Conservation (phyloP, 1,284 basidiomycete genomes). For the Puccinia polysora region DNA sequence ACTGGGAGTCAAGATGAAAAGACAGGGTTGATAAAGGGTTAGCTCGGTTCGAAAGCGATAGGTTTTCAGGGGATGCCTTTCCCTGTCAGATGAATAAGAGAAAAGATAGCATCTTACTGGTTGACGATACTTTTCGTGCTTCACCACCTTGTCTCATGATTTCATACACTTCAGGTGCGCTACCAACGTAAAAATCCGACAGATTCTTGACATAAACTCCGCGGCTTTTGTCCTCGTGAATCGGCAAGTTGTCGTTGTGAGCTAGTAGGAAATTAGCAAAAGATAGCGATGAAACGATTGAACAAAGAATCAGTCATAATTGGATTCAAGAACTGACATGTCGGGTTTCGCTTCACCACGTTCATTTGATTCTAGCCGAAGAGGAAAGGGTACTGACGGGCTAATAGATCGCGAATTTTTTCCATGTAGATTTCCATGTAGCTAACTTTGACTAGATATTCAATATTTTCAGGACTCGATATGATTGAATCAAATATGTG, state of each 20-base stretch:
- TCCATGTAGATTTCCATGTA: slow-evolving; percentile 99
- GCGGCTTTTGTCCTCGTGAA: slow-evolving; percentile 95
- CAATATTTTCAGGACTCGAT: slow-evolving; percentile 86
- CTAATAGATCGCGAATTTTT: slow-evolving; percentile 87
- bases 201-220: slow-evolving; percentile 98
- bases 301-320: slow-evolving; percentile 6
- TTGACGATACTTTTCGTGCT: slow-evolving; percentile 86
- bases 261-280: slow-evolving; percentile 59
- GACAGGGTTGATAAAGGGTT: not conserved
- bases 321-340: no score
- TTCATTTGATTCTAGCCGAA: no score
- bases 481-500: slow-evolving; percentile 98
- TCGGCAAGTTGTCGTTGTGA: slow-evolving; percentile 95
- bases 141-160: slow-evolving; percentile 95
- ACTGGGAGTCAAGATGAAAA: slow-evolving; percentile 59
- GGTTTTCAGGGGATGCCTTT: not conserved
- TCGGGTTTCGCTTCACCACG: not conserved
- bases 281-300: slow-evolving; percentile 7
- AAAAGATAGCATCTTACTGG: slow-evolving; percentile 62
- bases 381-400: slow-evolving; percentile 76
- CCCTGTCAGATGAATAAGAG: not conserved
- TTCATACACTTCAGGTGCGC: slow-evolving; percentile 93
- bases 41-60: not conserved
- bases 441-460: slow-evolving; percentile 98
- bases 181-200: slow-evolving; percentile 96